Evolutionary conservation across 345 rosid species (phyloP).

Genomic region (Rhizophora apiculata): DNA sequence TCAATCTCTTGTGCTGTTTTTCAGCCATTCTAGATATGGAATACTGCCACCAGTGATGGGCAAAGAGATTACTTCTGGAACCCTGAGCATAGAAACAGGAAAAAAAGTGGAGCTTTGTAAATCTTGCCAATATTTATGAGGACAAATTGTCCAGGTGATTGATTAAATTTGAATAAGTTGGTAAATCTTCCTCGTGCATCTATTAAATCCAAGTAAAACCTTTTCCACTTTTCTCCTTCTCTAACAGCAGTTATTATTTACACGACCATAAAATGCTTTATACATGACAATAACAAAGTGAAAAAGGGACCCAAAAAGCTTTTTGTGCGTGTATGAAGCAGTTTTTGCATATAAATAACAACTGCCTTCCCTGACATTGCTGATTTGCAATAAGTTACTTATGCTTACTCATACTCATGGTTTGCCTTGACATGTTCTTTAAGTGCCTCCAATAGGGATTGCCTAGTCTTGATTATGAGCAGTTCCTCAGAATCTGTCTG

Average conservation of each 20-base stretch:
- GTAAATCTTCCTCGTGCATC: too few relatives aligned
- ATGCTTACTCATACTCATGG: conserved; percentile 90
- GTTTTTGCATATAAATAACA: too few relatives aligned
- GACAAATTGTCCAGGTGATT: neutral
- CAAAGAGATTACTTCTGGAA: conserved; percentile 87
- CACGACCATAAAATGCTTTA: neutral
- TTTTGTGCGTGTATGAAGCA: too few relatives aligned
- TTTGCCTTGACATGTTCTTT: conserved; percentile 88
- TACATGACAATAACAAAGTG: neutral
- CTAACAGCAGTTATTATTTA: neutral
- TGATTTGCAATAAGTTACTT: conserved; percentile 1
- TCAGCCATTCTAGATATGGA: conserved; percentile 79
- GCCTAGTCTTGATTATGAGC: conserved; percentile 84
- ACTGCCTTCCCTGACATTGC: too few relatives aligned
- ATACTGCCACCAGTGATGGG: conserved; percentile 78
- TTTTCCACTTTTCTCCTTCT: too few relatives aligned
- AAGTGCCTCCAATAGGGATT: conserved; percentile 70
- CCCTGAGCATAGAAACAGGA: conserved; percentile 36
- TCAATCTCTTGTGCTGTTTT: conserved; percentile 78
- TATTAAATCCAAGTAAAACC: neutral
- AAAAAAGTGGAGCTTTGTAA: neutral
- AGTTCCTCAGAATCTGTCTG: conserved; percentile 84
- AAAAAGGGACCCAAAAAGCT: too few relatives aligned
- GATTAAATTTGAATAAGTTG: neutral
- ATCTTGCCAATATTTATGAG: neutral